Evolutionary conservation across 306 rosid genomes (phyloP), one percentile per base, ranked within the genome.

Genomic region (Sicyos baderoa): DNA sequence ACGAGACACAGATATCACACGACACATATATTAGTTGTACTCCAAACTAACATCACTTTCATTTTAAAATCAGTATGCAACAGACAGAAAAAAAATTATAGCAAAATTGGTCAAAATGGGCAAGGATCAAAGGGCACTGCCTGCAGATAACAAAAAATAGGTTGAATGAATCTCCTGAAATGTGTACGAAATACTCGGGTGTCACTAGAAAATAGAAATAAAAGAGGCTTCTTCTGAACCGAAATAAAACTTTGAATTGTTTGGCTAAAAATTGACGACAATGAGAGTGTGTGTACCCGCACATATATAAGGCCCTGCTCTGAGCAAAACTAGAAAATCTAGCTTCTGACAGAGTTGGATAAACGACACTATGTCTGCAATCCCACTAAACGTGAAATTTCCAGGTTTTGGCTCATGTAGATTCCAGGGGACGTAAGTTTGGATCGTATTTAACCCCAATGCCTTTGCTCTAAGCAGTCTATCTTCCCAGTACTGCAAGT

Each of bases 371-470:
- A 93, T 73, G 82, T 93, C 80, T 21, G 94, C 96, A 73, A 93
- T 75, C 68, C 95, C 96, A 73, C 75, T 86, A 81, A 89, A 93
- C 54, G 77, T 86, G 67, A 78, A 86, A 75, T 82, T 75, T 62
- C 87, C 97, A 0, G 91, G 84, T 55, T 64, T 71, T 74, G 95
- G 93, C 82, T 93, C 96, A 67, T 93, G 98, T 68, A 88, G 80
- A 82, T 93, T 93, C 98, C 98, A 89, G 54, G 98, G 96, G 75
- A 89, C 80, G 79, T 93, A 93, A 63, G 93, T 88, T 74, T 89
- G 95, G 81, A 93, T 87, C 0, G 97, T 86, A 73, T 89, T 93
- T 78, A 93, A 84, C 48, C 98, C 98, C 87, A 93, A 74, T 3
- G 98, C 94, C 82, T 85, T 93, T 54, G 96, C 98, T 86, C 84